These are phyloP conservation scores for Aspergillus tubingensis DNA, from an alignment of 2,329 filamentous ascomycete genomes.

Conservation along the genomic window DNA sequence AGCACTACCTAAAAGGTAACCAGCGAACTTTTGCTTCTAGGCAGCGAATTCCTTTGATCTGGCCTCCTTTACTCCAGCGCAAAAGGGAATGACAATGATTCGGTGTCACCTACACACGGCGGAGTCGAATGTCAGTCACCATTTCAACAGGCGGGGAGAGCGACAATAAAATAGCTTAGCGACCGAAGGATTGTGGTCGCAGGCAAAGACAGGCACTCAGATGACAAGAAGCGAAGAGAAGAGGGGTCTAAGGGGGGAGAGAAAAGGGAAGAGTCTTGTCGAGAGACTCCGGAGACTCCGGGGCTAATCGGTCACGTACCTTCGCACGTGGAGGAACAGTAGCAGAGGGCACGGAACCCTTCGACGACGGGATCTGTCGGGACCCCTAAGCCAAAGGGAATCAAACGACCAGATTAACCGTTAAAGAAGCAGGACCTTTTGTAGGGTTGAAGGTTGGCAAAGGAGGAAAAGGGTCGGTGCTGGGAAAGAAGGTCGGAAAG, in stretches of 20 bases:
- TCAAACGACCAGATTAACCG: background rate
- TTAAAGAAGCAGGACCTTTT: background rate
- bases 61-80: background rate
- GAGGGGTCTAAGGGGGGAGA: background rate
- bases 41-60: background rate
- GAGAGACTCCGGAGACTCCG: slow-evolving; percentile 12
- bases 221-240: background rate
- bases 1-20: slow-evolving; percentile 16
- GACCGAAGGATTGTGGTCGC: background rate
- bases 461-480: background rate
- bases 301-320: slow-evolving; percentile 17
- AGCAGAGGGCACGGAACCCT: slow-evolving; percentile 16
- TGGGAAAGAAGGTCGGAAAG: background rate
- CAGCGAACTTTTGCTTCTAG: background rate
- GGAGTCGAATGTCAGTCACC: slow-evolving; percentile 6
- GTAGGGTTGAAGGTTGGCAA: background rate
- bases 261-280: background rate
- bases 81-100: slow-evolving; percentile 6
- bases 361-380: background rate
- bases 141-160: background rate
- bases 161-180: background rate
- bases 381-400: slow-evolving; percentile 1
- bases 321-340: slow-evolving; percentile 19
- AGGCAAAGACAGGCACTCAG: background rate
- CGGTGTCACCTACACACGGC: slow-evolving; percentile 8